Evolutionary conservation across 2,329 filamentous ascomycete species (phyloP).

Genomic region (Scedosporium minutisporum): DNA sequence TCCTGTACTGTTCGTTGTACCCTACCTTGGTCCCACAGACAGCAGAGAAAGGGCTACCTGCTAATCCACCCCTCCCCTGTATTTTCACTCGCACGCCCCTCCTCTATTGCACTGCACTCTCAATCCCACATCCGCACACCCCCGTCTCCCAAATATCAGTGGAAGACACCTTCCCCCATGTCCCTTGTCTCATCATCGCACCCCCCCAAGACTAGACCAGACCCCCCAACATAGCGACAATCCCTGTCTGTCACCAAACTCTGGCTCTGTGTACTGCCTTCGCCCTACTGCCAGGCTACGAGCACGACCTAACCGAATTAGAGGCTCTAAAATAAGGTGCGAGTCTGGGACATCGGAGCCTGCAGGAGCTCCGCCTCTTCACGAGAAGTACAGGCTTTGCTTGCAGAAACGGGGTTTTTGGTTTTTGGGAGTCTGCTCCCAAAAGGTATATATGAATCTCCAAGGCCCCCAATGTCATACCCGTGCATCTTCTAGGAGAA

Average conservation of each 20-base stretch:
- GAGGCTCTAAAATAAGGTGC: background rate
- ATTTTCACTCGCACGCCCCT: background rate
- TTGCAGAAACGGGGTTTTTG: too few relatives aligned
- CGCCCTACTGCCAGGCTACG: background rate
- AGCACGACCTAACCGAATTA: background rate
- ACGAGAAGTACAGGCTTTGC: background rate
- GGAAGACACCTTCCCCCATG: background rate
- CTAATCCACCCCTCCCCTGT: background rate
- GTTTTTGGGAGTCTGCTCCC: too few relatives aligned
- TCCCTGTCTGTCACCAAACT: background rate
- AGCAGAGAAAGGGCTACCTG: background rate
- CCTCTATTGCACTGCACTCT: background rate
- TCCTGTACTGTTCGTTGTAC: background rate
- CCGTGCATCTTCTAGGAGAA: background rate
- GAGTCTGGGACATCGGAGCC: background rate
- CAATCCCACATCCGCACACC: background rate
- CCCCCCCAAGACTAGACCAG: background rate
- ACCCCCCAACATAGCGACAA: background rate
- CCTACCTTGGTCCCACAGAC: background rate
- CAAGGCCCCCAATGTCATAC: constrained; percentile 1
- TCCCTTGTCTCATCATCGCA: background rate
- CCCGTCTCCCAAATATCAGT: background rate
- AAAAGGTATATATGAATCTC: constrained; percentile 4
- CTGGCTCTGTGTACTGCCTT: background rate
- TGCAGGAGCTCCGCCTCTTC: background rate